These are phyloP conservation scores for Smithsoniella earleae DNA, from an alignment of 163 green algal genomes.

Conservation along the genomic window DNA sequence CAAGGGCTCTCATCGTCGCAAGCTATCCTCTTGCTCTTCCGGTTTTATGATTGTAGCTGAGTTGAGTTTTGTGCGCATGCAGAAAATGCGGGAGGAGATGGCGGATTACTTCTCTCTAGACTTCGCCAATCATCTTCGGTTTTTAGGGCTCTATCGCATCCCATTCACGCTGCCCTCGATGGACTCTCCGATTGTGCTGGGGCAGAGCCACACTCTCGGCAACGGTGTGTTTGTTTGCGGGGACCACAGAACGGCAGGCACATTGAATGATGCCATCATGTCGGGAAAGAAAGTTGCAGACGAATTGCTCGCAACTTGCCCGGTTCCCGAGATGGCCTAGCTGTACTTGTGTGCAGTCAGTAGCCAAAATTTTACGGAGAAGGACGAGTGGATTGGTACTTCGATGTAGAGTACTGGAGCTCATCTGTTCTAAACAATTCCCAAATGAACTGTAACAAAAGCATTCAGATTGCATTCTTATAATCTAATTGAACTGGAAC, in stretches of 20 bases:
- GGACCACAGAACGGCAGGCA: conserved; percentile 81
- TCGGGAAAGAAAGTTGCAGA: conserved; percentile 49
- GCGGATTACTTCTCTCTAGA: conserved; percentile 58
- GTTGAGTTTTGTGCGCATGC: neutral
- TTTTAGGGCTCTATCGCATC: conserved; percentile 86
- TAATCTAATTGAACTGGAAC: too few species aligned
- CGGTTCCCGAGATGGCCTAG: too few species aligned
- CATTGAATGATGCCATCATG: conserved; percentile 71
- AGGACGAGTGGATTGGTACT: too few species aligned
- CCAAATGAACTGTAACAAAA: too few species aligned
- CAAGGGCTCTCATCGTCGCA: too few species aligned
- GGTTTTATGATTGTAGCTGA: too few species aligned
- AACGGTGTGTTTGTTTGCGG: conserved; percentile 79
- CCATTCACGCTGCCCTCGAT: conserved; percentile 79
- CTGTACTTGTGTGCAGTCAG: too few species aligned
- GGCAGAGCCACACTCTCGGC: conserved; percentile 55
- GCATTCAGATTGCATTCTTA: too few species aligned
- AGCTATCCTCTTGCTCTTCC: too few species aligned
- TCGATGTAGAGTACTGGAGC: too few species aligned
- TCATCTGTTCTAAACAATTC: too few species aligned
- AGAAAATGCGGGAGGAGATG: conserved; percentile 58
- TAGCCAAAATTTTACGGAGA: too few species aligned
- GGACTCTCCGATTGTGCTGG: conserved; percentile 66
- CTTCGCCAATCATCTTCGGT: conserved; percentile 56
- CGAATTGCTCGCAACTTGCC: conserved; percentile 43